These are phyloP conservation scores for Daldinia sp. DNA, from an alignment of 2,329 filamentous ascomycete genomes.

Conservation along the genomic window DNA sequence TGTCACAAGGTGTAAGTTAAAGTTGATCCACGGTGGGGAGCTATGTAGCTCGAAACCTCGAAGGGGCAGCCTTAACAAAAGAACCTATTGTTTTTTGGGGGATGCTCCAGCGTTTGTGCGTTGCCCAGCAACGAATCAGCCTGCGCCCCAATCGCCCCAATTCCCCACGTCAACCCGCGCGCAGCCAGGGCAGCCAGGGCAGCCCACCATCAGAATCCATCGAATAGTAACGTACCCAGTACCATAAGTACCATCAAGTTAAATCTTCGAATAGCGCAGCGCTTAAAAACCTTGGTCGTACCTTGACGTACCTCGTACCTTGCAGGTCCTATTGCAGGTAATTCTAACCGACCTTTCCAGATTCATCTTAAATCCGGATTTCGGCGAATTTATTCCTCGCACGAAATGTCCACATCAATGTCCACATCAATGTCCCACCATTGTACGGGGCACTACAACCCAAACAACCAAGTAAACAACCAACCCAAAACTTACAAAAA, in stretches of 20 bases:
- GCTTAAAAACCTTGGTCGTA: too few species aligned
- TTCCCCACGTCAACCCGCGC: slow-evolving; percentile 23
- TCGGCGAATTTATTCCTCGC: slow-evolving; percentile 24
- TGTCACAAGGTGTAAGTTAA: slow-evolving; percentile 21
- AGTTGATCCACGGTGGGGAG: slow-evolving; percentile 31
- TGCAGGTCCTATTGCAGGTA: neutral
- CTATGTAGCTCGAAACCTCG: slow-evolving; percentile 17
- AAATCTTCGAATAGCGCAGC: neutral
- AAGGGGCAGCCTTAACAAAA: slow-evolving; percentile 24
- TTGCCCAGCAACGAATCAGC: slow-evolving; percentile 33
- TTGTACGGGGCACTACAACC: neutral
- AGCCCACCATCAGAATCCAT: too few species aligned
- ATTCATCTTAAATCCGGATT: slow-evolving; percentile 3
- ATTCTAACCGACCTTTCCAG: neutral
- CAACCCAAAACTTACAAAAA: neutral
- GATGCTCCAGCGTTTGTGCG: slow-evolving; percentile 7
- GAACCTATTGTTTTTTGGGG: slow-evolving; percentile 31
- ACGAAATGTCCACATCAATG: neutral
- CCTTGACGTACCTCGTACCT: neutral
- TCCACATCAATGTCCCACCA: neutral
- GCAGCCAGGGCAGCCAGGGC: too few species aligned
- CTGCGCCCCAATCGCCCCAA: slow-evolving; percentile 8
- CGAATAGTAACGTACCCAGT: too few species aligned
- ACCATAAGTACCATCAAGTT: too few species aligned
- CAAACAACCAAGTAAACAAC: neutral